Percentiles rank a stretch among this genome's conserved stretches.
phyloP scores from a whole-genome alignment of 441 rosid species.

The Aquilaria agallochum region DNA sequence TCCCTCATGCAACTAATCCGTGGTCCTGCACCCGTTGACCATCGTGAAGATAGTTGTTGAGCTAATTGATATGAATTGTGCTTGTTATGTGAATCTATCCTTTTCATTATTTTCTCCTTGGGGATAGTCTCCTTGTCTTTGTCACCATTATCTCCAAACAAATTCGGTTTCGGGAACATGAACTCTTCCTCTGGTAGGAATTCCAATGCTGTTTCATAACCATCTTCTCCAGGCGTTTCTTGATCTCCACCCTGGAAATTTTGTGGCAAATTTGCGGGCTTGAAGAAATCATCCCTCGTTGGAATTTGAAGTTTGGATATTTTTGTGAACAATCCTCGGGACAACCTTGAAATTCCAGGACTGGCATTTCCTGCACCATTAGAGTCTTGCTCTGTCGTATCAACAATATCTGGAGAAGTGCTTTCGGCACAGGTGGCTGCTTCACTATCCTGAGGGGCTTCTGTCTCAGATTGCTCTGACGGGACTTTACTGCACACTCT shows the following conservation, averaged over 20 bases:
- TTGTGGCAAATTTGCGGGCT: conserved; percentile 17
- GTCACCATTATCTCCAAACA: conserved; percentile 44
- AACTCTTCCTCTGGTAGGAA: conserved; percentile 67
- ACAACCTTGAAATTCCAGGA: conserved; percentile 24
- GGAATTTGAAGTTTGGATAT: conserved; percentile 43
- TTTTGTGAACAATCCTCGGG: conserved; percentile 28
- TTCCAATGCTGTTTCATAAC: conserved; percentile 73
- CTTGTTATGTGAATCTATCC: conserved; percentile 61
- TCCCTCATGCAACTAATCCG: conserved; percentile 79
- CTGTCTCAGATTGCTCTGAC: conserved; percentile 27
- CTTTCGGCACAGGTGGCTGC: conserved; percentile 15
- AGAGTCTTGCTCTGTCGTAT: conserved; percentile 15
- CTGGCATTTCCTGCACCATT: conserved; percentile 16
- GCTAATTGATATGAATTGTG: conserved; percentile 58
- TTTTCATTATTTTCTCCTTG: conserved; percentile 51
- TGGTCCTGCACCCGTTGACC: conserved; percentile 77
- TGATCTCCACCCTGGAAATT: conserved; percentile 15
- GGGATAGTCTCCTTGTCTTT: conserved; percentile 39
- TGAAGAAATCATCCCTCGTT: conserved; percentile 18
- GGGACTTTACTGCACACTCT: conserved; percentile 25
- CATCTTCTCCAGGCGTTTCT: conserved; percentile 35
- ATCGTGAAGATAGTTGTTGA: conserved; percentile 44
- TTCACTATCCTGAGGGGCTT: conserved; percentile 21
- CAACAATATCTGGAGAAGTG: conserved; percentile 16
- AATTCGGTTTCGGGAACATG: conserved; percentile 44